phyloP scores from a whole-genome alignment of 805 yeast genomes.

The Alloascoidea hylecoeti region DNA sequence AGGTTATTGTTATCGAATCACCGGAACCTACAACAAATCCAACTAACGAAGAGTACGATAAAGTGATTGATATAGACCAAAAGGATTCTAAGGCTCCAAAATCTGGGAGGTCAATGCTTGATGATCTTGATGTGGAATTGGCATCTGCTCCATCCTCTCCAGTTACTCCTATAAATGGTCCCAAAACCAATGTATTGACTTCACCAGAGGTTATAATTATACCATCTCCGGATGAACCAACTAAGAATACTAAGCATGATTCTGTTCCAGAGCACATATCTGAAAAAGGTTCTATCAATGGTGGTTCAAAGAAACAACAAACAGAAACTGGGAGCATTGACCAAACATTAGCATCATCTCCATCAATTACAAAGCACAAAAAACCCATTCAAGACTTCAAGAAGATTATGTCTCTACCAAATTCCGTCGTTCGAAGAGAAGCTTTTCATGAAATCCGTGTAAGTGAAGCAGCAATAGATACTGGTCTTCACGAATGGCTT shows the following conservation, averaged over 20 bases:
- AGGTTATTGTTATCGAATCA: background rate
- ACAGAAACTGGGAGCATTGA: background rate
- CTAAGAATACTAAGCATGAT: too few relatives aligned
- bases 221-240: too few relatives aligned
- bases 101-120: constrained; percentile 1
- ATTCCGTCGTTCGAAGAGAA: background rate
- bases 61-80: too few relatives aligned
- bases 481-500: background rate
- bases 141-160: too few relatives aligned
- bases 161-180: too few relatives aligned
- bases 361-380: background rate
- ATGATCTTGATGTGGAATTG: constrained; percentile 1
- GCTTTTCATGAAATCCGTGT: background rate
- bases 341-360: background rate
- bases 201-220: too few relatives aligned
- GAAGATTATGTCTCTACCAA: background rate
- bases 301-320: too few relatives aligned
- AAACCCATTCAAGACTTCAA: background rate
- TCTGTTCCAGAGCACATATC: background rate
- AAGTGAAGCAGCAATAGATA: background rate
- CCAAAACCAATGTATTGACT: too few relatives aligned
- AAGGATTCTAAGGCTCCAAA: too few relatives aligned
- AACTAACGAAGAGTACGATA: too few relatives aligned
- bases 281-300: background rate
- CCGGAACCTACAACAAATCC: background rate